phyloP scores from a whole-genome alignment of 495 filamentous ascomycete genomes.

The Penicillium chermesinum region DNA sequence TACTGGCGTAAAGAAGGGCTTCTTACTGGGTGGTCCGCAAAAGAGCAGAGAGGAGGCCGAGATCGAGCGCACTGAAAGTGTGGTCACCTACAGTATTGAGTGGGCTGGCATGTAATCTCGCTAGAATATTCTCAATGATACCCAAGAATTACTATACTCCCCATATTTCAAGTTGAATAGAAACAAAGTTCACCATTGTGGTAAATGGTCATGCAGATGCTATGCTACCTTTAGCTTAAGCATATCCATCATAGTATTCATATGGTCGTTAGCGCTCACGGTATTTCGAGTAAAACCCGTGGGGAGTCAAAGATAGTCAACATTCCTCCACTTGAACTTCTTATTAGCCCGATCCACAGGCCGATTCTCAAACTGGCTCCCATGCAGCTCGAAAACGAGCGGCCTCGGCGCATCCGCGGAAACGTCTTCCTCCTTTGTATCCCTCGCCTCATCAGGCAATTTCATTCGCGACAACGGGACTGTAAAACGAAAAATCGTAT shows the following conservation, averaged over 20 bases:
- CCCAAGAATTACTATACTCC: no score
- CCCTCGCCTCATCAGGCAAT: conserved; percentile 5
- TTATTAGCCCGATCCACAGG: conserved; percentile 80
- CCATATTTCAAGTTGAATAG: neutral
- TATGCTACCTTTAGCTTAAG: no score
- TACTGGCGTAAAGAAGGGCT: conserved; percentile 94
- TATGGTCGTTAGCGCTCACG: no score
- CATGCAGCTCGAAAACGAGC: conserved; percentile 81
- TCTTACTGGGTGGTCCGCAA: conserved; percentile 68
- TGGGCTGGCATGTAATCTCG: conserved; percentile 71
- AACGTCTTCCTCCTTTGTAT: conserved; percentile 3
- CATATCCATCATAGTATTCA: no score
- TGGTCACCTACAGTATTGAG: conserved; percentile 71
- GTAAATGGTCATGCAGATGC: no score
- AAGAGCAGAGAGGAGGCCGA: conserved; percentile 24
- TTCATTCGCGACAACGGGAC: conserved; percentile 47
- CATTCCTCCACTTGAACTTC: conserved; percentile 79
- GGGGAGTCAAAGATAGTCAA: conserved; percentile 57
- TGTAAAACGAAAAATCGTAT: conserved; percentile 75
- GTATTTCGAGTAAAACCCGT: no score
- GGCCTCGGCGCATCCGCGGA: conserved; percentile 16
- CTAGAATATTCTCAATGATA: neutral
- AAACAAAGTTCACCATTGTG: no score
- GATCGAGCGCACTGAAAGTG: conserved; percentile 27
- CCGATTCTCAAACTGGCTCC: conserved; percentile 77